phyloP scores from a whole-genome alignment of 257 asterid genomes.

The Euphrasia confusa region DNA sequence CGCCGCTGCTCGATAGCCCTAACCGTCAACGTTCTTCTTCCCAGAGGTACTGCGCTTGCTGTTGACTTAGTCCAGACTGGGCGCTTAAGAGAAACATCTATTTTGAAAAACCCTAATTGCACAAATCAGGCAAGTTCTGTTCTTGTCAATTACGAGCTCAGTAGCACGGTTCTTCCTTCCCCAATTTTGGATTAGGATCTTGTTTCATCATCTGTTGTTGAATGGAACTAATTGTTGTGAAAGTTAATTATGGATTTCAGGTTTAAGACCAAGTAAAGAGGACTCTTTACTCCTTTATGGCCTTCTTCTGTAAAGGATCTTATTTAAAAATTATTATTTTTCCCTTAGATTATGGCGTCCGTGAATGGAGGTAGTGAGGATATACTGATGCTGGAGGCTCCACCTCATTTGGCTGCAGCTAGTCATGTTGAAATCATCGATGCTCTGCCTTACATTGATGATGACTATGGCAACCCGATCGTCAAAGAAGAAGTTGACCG shows the following conservation, averaged over 20 bases:
- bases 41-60: not conserved
- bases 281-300: too few species aligned
- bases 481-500: constrained; percentile 87
- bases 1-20: not conserved
- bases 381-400: constrained; percentile 86
- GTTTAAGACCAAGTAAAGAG: too few species aligned
- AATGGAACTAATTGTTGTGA: not conserved
- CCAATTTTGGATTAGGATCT: not conserved
- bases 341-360: constrained; percentile 24
- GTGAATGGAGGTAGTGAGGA: constrained; percentile 39
- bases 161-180: not conserved
- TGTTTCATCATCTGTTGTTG: not conserved
- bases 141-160: not conserved
- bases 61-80: not conserved
- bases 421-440: constrained; percentile 61
- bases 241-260: not conserved
- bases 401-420: constrained; percentile 48
- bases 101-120: constrained; percentile 15
- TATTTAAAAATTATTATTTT: too few species aligned
- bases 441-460: constrained; percentile 93
- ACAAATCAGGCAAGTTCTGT: constrained; percentile 5
- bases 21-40: not conserved
- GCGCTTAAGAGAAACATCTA: not conserved
- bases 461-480: constrained; percentile 73
- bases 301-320: too few species aligned